Base-by-base conservation (phyloP, 176 grass and related monocot species). In the Cenchrus americanus region DNA sequence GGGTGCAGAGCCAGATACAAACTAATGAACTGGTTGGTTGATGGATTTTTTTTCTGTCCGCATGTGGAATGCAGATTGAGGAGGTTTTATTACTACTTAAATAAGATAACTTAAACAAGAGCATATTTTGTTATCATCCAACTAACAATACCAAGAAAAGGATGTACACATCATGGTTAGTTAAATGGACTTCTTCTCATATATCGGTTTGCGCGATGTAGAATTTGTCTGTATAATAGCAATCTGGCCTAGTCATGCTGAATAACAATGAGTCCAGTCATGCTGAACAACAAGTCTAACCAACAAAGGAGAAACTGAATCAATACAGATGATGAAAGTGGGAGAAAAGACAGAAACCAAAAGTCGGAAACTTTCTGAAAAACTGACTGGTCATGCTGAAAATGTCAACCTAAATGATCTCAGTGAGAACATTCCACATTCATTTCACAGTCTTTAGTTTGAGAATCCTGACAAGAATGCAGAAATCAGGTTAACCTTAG, bases 161-260 rank as follows among this genome's bases (percentile, higher is more conserved):
- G 27, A 34, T 34, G 34, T n/a, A n/a, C n/a, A n/a, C n/a, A n/a
- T n/a, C n/a, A n/a, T n/a, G n/a, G n/a, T n/a, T n/a, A n/a, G n/a
- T n/a, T n/a, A n/a, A n/a, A n/a, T n/a, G n/a, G n/a, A n/a, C n/a
- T n/a, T n/a, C n/a, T n/a, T n/a, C n/a, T n/a, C n/a, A n/a, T n/a
- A n/a, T n/a, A n/a, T n/a, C n/a, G n/a, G n/a, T n/a, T n/a, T n/a
- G n/a, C n/a, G n/a, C n/a, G n/a, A n/a, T n/a, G n/a, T n/a, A n/a
- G n/a, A n/a, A n/a, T n/a, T n/a, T n/a, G n/a, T n/a, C 34, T 34
- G 34, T 34, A 34, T 34, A 34, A 34, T 34, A 34, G 34, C 34
- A n/a, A 79, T 69, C 69, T 27, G 15, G 19, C 46, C n/a, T 86
- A 86, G 7, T 44, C 19, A 76, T 69, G 48, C 30, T 80, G 73